Evolutionary conservation across 1,284 basidiomycete genomes (phyloP).

Genomic region (Marasmius sp.): DNA sequence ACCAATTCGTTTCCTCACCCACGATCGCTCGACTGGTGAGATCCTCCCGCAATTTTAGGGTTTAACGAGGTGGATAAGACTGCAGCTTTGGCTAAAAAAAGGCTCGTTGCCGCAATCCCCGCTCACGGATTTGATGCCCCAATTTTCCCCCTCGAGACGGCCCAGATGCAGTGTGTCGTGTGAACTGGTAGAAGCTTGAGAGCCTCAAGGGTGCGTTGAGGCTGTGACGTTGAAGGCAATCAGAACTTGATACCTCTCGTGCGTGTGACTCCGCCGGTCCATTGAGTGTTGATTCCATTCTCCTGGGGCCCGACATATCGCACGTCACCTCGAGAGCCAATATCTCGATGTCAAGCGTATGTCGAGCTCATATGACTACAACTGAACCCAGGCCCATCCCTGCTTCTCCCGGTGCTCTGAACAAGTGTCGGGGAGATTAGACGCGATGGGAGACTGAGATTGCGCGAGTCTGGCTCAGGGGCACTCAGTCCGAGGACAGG

Average conservation of each 20-base stretch:
- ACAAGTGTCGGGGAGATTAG: conserved; percentile 46
- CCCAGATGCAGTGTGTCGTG: conserved; percentile 58
- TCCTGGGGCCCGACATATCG: conserved; percentile 35
- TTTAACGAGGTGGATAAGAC: conserved; percentile 49
- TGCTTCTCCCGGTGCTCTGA: conserved; percentile 25
- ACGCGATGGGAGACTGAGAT: conserved; percentile 38
- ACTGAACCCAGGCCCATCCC: conserved; percentile 22
- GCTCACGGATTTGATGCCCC: conserved; percentile 64
- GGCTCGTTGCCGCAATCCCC: conserved; percentile 58
- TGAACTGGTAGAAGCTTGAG: conserved; percentile 33
- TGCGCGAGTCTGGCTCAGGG: conserved; percentile 38
- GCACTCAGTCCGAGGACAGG: conserved; percentile 26
- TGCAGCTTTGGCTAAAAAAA: conserved; percentile 57
- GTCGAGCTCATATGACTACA: conserved; percentile 44
- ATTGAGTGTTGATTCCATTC: conserved; percentile 42
- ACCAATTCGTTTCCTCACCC: too few relatives aligned
- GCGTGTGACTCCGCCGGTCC: conserved; percentile 62
- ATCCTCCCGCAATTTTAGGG: conserved; percentile 45
- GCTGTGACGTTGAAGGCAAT: conserved; percentile 31
- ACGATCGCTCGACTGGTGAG: too few relatives aligned
- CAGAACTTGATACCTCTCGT: conserved; percentile 44
- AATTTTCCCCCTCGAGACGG: conserved; percentile 51
- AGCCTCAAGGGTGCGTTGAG: conserved; percentile 16
- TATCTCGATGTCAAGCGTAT: conserved; percentile 45
- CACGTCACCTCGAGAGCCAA: conserved; percentile 33